Evolutionary conservation across 2,329 filamentous ascomycete genomes (phyloP).

Genomic region (Pezicula rhizophila): DNA sequence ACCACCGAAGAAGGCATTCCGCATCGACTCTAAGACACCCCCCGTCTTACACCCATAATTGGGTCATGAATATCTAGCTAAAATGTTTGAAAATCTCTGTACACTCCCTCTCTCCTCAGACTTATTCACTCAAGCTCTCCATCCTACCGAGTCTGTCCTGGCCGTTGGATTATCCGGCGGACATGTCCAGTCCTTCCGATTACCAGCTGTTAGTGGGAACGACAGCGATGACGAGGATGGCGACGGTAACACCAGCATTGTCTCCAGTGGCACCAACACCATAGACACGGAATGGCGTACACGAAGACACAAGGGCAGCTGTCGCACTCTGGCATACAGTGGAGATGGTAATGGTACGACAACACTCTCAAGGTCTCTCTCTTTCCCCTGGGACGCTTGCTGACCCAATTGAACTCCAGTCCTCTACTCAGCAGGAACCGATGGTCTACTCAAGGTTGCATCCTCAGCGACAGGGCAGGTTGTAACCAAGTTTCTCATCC

Average conservation of each 20-base stretch:
- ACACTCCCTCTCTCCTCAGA: constrained; percentile 80
- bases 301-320: constrained; percentile 88
- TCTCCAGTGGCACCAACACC: constrained; percentile 60
- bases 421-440: constrained; percentile 59
- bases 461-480: constrained; percentile 59
- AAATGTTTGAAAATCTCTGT: constrained; percentile 69
- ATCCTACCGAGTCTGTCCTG: constrained; percentile 77
- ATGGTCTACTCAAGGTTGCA: constrained; percentile 52
- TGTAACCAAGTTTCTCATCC: constrained; percentile 75
- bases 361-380: constrained; percentile 20
- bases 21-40: no score
- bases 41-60: no score
- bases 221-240: constrained; percentile 45
- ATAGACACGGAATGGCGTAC: constrained; percentile 86
- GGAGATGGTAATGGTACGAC: constrained; percentile 65
- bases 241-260: constrained; percentile 42
- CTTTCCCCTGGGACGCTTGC: constrained; percentile 9
- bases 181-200: constrained; percentile 76
- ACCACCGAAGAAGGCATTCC: no score
- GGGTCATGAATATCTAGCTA: no score
- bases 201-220: constrained; percentile 49
- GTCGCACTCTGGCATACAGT: constrained; percentile 72
- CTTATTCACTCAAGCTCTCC: constrained; percentile 81
- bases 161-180: constrained; percentile 80
- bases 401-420: constrained; percentile 21